Base-by-base conservation (phyloP, 805 yeast genomes). In the Saccharomycopsis sp. region DNA sequence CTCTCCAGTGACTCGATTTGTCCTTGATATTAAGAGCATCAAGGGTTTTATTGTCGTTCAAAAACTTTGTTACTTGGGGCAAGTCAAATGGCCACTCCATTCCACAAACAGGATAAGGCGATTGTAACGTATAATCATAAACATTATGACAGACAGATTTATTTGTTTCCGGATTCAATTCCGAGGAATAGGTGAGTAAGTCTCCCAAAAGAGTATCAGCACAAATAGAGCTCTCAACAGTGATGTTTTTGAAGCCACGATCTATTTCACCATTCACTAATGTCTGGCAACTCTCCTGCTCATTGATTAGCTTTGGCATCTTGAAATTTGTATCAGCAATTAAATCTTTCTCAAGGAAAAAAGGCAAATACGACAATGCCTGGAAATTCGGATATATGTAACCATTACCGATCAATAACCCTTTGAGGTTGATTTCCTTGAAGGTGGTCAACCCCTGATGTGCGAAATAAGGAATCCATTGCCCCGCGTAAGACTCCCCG, bases 401-500 rank as follows among this genome's bases (percentile, higher is more conserved):
- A 1, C 92, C 93, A 70, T 87, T 87, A 15, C 91, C 91, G 56
- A 87, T 81, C 60, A 85, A 58, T 5, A 85, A 68, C 0, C 88
- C 89, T 59, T 75, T 73, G 50, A 86, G 69, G 58, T 79, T 71
- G 12, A 74, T 24, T 3, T 60, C 47, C n/a, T 55, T 25, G 65
- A 79, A 78, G 38, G 75, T 69, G 2, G 73, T 68, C 42, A 79
- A 65, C 12, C 86, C 71, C 2, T 78, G 80, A 47, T 75, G 69
- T 1, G 87, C 88, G 57, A 86, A 78, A 66, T 86, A 84, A 0
- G 96, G 96, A 55, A 87, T 83, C 67, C 86, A 87, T 66, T 87
- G 92, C n/a, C 94, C 94, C 0, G 93, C 94, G 69, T 82, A 87
- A 54, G 90, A 84, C 70, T 87, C 94, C 29, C 96, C 96, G 0